Conservation (phyloP, 345 rosid genomes). For the Aquilaria malaccensis region DNA sequence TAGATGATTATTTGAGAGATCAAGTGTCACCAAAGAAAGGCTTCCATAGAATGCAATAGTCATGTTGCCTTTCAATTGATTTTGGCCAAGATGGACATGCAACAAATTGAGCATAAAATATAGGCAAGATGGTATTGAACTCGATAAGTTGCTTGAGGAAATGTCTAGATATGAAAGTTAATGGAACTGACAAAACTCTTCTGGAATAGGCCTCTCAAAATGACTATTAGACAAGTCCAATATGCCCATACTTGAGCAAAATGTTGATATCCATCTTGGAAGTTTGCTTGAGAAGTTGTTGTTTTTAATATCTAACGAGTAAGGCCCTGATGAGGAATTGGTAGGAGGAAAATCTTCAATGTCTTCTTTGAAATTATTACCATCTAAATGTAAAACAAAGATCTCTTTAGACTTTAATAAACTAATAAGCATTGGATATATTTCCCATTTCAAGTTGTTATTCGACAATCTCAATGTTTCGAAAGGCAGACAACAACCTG, state of each 20-base stretch:
- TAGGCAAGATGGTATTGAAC: too few relatives aligned
- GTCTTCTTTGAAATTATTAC: not conserved
- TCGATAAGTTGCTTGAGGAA: slow-evolving; percentile 1
- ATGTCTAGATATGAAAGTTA: not conserved
- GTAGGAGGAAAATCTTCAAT: not conserved
- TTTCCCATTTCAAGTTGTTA: slow-evolving; percentile 19
- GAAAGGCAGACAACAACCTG: not conserved
- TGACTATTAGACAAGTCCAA: slow-evolving; percentile 1
- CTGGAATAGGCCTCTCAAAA: slow-evolving; percentile 9
- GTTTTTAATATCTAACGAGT: slow-evolving; percentile 7
- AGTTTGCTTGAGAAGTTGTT: slow-evolving; percentile 13
- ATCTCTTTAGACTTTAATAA: too few relatives aligned
- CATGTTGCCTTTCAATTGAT: not conserved
- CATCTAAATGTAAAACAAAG: not conserved
- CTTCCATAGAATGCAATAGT: not conserved
- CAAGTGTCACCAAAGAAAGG: not conserved
- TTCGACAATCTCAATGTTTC: slow-evolving; percentile 8
- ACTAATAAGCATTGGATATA: not conserved
- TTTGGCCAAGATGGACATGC: slow-evolving; percentile 1
- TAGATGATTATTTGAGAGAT: slow-evolving; percentile 6
- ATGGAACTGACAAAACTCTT: not conserved
- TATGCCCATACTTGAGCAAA: rapidly evolving
- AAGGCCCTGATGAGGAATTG: not conserved
- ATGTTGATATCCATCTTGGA: slow-evolving; percentile 14
- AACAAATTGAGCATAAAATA: rapidly evolving